Conservation (phyloP, 306 rosid genomes). For the Parietaria judaica region DNA sequence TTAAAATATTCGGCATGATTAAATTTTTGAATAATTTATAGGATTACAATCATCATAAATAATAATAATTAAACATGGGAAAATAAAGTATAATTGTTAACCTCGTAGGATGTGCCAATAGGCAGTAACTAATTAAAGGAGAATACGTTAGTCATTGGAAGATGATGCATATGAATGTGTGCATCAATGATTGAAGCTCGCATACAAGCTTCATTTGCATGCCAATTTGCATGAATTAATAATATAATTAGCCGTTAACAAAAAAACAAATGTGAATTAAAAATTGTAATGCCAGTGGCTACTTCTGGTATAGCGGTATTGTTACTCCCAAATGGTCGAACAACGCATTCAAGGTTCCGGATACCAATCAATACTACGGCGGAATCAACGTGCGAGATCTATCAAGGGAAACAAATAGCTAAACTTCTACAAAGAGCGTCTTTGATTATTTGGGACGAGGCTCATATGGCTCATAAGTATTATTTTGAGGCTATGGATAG, state of each 20-base stretch:
- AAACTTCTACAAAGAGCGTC: too few species aligned
- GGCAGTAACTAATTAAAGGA: not conserved
- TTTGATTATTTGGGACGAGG: too few species aligned
- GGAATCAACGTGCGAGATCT: too few species aligned
- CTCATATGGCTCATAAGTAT: too few species aligned
- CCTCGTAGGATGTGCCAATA: slow-evolving; percentile 18
- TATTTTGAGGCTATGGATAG: too few species aligned
- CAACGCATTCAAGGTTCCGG: too few species aligned
- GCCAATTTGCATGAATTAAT: slow-evolving; percentile 15
- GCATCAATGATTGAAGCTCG: slow-evolving; percentile 34
- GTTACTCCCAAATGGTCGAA: too few species aligned
- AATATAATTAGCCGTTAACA: not conserved
- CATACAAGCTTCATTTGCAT: slow-evolving; percentile 13
- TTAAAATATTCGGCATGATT: too few species aligned
- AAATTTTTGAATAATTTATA: not conserved
- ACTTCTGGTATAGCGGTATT: too few species aligned
- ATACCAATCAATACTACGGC: too few species aligned
- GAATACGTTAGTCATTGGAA: not conserved
- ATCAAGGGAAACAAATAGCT: too few species aligned
- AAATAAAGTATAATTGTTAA: slow-evolving; percentile 1
- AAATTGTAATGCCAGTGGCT: too few species aligned
- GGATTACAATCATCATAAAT: not conserved
- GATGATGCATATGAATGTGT: slow-evolving; percentile 25
- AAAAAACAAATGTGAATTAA: not conserved
- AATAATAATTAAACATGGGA: not conserved